Base-by-base conservation (phyloP, 257 asterid species). In the Scutellaria barbata region DNA sequence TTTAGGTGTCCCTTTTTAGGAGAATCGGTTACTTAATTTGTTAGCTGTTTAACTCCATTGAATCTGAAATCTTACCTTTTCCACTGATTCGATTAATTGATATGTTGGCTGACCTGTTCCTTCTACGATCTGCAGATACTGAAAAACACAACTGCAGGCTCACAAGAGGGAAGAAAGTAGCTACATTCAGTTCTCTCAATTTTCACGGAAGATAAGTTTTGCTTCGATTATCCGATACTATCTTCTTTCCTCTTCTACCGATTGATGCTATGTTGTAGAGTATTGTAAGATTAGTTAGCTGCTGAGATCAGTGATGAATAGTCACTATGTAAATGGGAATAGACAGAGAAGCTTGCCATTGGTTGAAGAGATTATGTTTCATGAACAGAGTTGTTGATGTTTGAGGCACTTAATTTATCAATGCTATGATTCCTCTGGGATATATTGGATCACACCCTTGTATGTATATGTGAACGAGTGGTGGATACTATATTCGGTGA, bases 111-210 rank as follows among this genome's bases (percentile, higher is more conserved):
- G 11, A 69, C 51, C 5, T 9, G 30, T 17, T 58, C 57, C 4
- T 41, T 39, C 0, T 33, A 13, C 65, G 59, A 41, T 48, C 10
- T 63, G 68, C 87, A 82, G 87, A 82, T 82, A 76, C 70, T 82
- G 75, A 82, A 82, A 82, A 82, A 82, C 82, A 82, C 87, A 10
- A 82, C 87, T 9, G 77, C 82, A 42, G 81, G 84, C 42, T 63
- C 79, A 8, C 79, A 77, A 71, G 87, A 79, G 54, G 82, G 80
- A 18, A 57, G 82, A 70, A 76, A 82, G 74, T 82, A 82, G 20
- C 35, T 10, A n/a, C 0, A 12, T 46, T n/a, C 0, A 0, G 51
- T 14, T 50, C 52, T 42, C 33, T 20, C 9, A 3, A 35, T 58
- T 40, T 35, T 12, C 22, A 46, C 4, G 13, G 55, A 43, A 5